These are phyloP conservation scores for Citrus cavaleriei DNA, from an alignment of 345 rosid species.

Conservation along the genomic window DNA sequence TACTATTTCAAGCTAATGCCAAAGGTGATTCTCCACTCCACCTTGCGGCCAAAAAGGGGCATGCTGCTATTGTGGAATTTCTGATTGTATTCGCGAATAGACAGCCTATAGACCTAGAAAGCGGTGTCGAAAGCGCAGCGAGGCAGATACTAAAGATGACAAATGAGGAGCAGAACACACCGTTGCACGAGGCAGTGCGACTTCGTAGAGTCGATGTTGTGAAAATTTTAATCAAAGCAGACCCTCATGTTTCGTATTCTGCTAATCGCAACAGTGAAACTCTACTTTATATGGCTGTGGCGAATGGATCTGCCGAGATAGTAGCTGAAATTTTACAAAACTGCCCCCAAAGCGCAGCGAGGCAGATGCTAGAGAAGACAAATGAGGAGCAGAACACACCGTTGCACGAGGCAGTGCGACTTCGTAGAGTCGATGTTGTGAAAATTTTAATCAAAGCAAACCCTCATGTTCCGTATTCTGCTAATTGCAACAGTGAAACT, in stretches of 20 bases:
- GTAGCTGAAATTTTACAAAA: too few relatives aligned
- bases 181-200: neutral
- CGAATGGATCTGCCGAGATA: too few relatives aligned
- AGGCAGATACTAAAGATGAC: neutral
- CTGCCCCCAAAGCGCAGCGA: too few relatives aligned
- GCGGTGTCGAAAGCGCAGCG: too few relatives aligned
- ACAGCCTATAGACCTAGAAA: neutral
- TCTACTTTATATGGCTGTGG: neutral
- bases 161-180: neutral
- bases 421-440: too few relatives aligned
- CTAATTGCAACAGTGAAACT: too few relatives aligned
- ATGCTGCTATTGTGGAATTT: neutral
- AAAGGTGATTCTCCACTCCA: neutral
- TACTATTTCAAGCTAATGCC: neutral
- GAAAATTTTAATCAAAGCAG: neutral
- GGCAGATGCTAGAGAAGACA: too few relatives aligned
- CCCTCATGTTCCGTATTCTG: too few relatives aligned
- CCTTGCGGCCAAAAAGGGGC: neutral
- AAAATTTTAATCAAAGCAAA: too few relatives aligned
- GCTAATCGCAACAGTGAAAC: neutral
- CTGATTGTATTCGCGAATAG: rapidly evolving
- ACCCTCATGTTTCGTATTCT: neutral
- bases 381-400: too few relatives aligned
- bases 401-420: too few relatives aligned
- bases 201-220: neutral